phyloP scores from a whole-genome alignment of 78 protist genomes.

The Capsaspora owczarzaki region DNA sequence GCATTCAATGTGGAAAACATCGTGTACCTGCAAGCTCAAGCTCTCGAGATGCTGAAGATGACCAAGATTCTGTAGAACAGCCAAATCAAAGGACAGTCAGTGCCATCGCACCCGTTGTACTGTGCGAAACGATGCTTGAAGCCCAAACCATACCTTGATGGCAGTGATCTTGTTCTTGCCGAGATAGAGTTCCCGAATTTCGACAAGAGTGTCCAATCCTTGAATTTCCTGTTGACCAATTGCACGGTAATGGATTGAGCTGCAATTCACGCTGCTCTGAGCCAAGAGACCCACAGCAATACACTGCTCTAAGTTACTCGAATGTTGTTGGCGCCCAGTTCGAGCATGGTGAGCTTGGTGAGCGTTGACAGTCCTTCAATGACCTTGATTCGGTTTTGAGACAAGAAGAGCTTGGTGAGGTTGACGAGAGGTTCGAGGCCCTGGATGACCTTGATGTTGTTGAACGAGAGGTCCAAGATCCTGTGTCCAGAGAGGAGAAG shows the following conservation, averaged over 20 bases:
- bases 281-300: too few relatives aligned
- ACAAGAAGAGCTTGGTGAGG: background rate
- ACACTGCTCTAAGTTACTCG: background rate
- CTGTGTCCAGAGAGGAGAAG: background rate
- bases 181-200: background rate
- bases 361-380: background rate
- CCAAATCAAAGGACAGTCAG: too few relatives aligned
- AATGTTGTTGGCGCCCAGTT: constrained; percentile 5
- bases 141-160: too few relatives aligned
- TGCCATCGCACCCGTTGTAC: too few relatives aligned
- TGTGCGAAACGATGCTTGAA: too few relatives aligned
- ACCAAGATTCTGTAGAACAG: too few relatives aligned
- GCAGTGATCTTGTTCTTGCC: constrained; percentile 4
- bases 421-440: background rate
- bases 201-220: background rate
- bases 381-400: background rate
- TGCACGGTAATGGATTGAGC: too few relatives aligned
- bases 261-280: too few relatives aligned
- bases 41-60: too few relatives aligned
- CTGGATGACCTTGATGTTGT: background rate
- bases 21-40: too few relatives aligned
- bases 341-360: background rate
- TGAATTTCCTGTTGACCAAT: background rate
- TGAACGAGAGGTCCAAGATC: background rate
- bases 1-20: too few relatives aligned